Evolutionary conservation across 441 rosid genomes (phyloP).

Genomic region (Mallotus repandus): DNA sequence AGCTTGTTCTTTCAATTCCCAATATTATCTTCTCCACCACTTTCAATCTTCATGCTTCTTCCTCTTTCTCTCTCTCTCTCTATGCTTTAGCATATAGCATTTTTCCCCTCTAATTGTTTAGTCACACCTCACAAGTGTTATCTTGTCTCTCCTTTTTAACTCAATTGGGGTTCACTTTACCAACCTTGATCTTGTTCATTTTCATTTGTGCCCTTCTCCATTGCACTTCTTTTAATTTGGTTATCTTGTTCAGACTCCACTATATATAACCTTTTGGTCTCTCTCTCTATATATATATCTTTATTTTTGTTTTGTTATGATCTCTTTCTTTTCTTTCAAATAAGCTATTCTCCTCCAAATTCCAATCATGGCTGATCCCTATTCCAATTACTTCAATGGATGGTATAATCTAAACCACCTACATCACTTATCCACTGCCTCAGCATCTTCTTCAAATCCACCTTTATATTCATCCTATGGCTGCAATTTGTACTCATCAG

Average conservation of each 20-base stretch:
- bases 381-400: slow-evolving; percentile 46
- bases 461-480: slow-evolving; percentile 21
- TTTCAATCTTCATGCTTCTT: slow-evolving; percentile 27
- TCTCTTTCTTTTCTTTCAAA: slow-evolving; percentile 5
- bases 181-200: slow-evolving; percentile 25
- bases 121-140: slow-evolving; percentile 49
- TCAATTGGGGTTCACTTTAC: slow-evolving; percentile 36
- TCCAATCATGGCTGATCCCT: slow-evolving; percentile 73
- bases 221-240: slow-evolving; percentile 25
- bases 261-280: slow-evolving; percentile 21
- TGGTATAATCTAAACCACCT: slow-evolving; percentile 44
- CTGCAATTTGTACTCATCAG: slow-evolving; percentile 27
- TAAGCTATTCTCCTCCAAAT: slow-evolving; percentile 18
- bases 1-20: slow-evolving; percentile 53
- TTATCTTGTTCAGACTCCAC: slow-evolving; percentile 31
- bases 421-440: slow-evolving; percentile 34
- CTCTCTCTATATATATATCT: not conserved
- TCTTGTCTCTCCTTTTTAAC: slow-evolving; percentile 47
- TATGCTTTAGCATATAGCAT: slow-evolving; percentile 27
- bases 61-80: slow-evolving; percentile 30
- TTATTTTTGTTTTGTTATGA: not conserved
- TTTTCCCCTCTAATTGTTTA: slow-evolving; percentile 35
- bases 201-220: slow-evolving; percentile 26
- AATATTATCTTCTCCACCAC: slow-evolving; percentile 33
- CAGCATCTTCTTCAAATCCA: slow-evolving; percentile 38